phyloP scores from a whole-genome alignment of 2,329 filamentous ascomycete genomes.

The Fusarium fracticaudum region DNA sequence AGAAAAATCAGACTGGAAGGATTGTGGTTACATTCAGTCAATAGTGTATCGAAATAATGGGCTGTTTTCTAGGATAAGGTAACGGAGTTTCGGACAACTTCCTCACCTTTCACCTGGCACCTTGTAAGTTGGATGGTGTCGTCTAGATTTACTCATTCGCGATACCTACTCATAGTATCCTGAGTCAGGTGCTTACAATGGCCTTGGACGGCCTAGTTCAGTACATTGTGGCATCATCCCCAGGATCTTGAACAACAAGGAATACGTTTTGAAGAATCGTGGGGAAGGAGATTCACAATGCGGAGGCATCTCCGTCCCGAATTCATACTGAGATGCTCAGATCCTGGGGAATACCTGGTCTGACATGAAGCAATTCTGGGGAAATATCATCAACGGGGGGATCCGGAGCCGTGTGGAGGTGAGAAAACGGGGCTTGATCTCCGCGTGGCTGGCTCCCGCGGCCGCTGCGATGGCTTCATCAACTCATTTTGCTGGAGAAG shows the following conservation, averaged over 20 bases:
- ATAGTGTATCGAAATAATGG: background rate
- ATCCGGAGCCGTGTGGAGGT: background rate
- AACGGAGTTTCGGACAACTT: conserved; percentile 10
- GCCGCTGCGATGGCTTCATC: background rate
- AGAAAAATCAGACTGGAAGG: background rate
- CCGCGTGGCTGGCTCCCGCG: background rate
- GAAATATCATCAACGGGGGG: background rate
- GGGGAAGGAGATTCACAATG: conserved; percentile 4
- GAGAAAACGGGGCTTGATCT: conserved; percentile 2
- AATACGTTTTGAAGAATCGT: background rate
- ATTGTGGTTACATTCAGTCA: conserved; percentile 3
- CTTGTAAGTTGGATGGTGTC: background rate
- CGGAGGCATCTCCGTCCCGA: conserved; percentile 15
- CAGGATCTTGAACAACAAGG: conserved; percentile 6
- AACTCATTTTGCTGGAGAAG: background rate
- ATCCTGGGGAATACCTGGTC: background rate
- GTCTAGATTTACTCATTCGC: background rate
- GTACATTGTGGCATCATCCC: conserved; percentile 3
- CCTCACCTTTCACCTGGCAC: background rate
- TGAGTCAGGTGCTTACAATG: background rate
- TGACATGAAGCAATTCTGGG: background rate
- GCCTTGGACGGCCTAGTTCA: too few species aligned
- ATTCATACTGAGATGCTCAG: background rate
- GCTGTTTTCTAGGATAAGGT: background rate
- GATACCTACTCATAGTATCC: background rate